phyloP scores from a whole-genome alignment of 805 yeast species.

The Metschnikowia matae region DNA sequence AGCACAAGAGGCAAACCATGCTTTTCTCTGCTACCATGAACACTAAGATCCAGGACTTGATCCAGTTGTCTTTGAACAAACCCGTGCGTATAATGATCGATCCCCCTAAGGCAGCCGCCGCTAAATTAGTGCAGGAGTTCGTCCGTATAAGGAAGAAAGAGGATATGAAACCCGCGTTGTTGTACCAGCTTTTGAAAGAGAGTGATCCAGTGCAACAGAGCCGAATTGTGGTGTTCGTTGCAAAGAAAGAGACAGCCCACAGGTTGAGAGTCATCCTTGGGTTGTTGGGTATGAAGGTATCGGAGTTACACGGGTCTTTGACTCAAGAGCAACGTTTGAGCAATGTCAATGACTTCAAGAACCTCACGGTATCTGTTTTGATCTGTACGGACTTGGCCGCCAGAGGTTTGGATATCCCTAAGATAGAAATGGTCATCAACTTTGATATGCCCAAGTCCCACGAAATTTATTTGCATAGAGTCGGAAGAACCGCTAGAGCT shows the following conservation, averaged over 20 bases:
- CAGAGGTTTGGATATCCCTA: conserved; percentile 98
- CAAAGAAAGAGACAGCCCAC: conserved; percentile 90
- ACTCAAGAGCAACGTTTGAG: conserved; percentile 90
- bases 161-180: conserved; percentile 72
- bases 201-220: conserved; percentile 59
- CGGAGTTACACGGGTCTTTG: conserved; percentile 79
- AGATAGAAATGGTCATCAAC: conserved; percentile 90
- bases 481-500: conserved; percentile 99
- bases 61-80: conserved; percentile 79
- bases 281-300: conserved; percentile 68
- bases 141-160: conserved; percentile 93
- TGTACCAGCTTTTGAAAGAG: conserved; percentile 65
- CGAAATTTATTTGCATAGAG: conserved; percentile 92
- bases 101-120: conserved; percentile 92
- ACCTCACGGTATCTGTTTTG: conserved; percentile 76
- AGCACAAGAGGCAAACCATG: conserved; percentile 83
- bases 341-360: conserved; percentile 78
- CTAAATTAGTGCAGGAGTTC: conserved; percentile 88
- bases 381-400: conserved; percentile 98
- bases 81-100: conserved; percentile 96
- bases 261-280: conserved; percentile 73
- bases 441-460: conserved; percentile 93
- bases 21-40: conserved; percentile 98
- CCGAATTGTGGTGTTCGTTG: conserved; percentile 84
- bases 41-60: conserved; percentile 80